These are phyloP conservation scores for Petasospora rhodanensis DNA, from an alignment of 1,139 yeast genomes.

Conservation along the genomic window DNA sequence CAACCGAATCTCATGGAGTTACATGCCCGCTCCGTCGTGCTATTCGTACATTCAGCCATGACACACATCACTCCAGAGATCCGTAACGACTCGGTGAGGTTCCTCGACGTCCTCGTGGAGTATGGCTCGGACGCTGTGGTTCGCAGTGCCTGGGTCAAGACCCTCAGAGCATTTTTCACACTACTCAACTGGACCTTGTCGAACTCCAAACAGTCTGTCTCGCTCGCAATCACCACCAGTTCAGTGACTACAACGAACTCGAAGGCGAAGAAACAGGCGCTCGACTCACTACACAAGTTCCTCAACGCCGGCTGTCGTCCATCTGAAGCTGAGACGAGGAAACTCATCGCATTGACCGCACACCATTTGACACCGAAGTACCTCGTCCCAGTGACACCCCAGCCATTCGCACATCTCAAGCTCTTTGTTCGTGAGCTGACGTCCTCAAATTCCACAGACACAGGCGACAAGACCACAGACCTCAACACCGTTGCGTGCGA, in stretches of 20 bases:
- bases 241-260: conserved; percentile 37
- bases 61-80: conserved; percentile 75
- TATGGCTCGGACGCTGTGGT: conserved; percentile 45
- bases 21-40: conserved; percentile 60
- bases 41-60: conserved; percentile 91
- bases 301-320: conserved; percentile 36
- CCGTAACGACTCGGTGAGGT: conserved; percentile 58
- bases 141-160: conserved; percentile 53
- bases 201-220: conserved; percentile 39
- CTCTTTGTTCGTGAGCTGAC: conserved; percentile 41
- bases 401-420: conserved; percentile 57
- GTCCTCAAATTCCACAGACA: conserved; percentile 14
- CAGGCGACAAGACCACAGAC: conserved; percentile 25
- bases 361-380: conserved; percentile 49
- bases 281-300: conserved; percentile 41
- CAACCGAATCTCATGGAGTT: conserved; percentile 59
- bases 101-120: conserved; percentile 50
- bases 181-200: conserved; percentile 59
- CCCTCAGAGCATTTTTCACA: conserved; percentile 51
- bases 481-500: conserved; percentile 37
- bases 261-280: conserved; percentile 19
- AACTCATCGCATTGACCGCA: conserved; percentile 16
- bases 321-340: conserved; percentile 7
- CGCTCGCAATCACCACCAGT: conserved; percentile 44
- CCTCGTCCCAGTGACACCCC: conserved; percentile 49